Conservation (phyloP, 768 basidiomycete species). For the Rhizopogon sp. region DNA sequence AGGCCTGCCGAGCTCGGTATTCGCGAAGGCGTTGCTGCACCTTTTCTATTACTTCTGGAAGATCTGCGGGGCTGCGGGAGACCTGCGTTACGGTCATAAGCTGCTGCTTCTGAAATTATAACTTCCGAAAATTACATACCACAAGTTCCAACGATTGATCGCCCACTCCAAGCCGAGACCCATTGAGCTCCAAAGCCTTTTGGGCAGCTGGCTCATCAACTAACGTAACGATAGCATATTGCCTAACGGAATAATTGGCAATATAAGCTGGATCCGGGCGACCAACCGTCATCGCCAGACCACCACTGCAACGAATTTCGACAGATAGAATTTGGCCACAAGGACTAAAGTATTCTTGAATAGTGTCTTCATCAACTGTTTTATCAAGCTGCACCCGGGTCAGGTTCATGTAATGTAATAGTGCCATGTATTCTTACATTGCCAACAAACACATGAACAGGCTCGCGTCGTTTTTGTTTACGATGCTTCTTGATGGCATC, state of each 20-base stretch:
- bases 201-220: conserved; percentile 27
- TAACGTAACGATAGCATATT: conserved; percentile 52
- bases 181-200: conserved; percentile 38
- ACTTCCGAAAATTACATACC: neutral
- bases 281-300: conserved; percentile 22
- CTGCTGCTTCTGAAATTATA: neutral
- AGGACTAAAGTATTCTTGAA: conserved; percentile 16
- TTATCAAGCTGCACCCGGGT: neutral
- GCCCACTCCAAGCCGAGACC: conserved; percentile 30
- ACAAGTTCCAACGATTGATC: conserved; percentile 35
- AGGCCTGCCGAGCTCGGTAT: conserved; percentile 15
- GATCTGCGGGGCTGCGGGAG: conserved; percentile 22
- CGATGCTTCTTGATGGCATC: conserved; percentile 20
- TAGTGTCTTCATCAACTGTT: conserved; percentile 15
- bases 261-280: conserved; percentile 21
- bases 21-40: conserved; percentile 18
- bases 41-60: conserved; percentile 30
- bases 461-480: neutral
- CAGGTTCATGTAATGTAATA: neutral
- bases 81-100: conserved; percentile 13
- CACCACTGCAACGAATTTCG: conserved; percentile 27
- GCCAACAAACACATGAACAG: conserved; percentile 46
- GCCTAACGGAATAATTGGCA: conserved; percentile 35
- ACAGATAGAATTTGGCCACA: conserved; percentile 19
- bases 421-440: conserved; percentile 40